These are phyloP conservation scores for Trichophyton schoenleinii DNA, from an alignment of 2,329 filamentous ascomycete genomes.

Conservation along the genomic window DNA sequence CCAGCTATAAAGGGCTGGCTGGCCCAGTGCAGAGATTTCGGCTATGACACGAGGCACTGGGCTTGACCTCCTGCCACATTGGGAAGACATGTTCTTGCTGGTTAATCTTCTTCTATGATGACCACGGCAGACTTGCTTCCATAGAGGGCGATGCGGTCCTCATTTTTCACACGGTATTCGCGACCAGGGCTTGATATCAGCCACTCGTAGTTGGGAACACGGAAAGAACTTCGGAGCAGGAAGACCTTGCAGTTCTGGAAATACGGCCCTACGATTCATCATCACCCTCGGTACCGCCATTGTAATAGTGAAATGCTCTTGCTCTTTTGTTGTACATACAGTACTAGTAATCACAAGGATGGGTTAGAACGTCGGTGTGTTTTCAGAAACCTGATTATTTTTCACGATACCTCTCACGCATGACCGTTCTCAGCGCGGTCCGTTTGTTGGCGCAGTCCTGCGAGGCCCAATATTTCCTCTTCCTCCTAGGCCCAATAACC, in stretches of 20 bases:
- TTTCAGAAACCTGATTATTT: neutral
- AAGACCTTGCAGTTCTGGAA: neutral
- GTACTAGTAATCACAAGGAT: neutral
- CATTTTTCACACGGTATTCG: neutral
- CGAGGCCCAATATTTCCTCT: neutral
- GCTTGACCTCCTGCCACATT: neutral
- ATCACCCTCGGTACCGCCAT: neutral
- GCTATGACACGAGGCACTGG: neutral
- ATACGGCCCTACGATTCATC: neutral
- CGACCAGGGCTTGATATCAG: neutral
- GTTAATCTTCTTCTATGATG: neutral
- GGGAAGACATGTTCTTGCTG: neutral
- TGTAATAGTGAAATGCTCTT: neutral
- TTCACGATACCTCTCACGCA: neutral
- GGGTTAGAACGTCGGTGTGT: neutral
- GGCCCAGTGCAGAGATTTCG: neutral
- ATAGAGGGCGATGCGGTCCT: neutral
- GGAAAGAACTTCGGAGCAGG: neutral
- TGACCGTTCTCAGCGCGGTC: neutral
- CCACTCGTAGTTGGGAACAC: neutral
- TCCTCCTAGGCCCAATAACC: neutral
- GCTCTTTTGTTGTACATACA: neutral
- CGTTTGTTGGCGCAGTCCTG: neutral
- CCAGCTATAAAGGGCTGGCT: neutral
- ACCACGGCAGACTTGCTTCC: neutral